Evolutionary conservation across 257 asterid species (phyloP), one percentile per base, ranked within the genome.

Genomic region (Paulownia fortunei): DNA sequence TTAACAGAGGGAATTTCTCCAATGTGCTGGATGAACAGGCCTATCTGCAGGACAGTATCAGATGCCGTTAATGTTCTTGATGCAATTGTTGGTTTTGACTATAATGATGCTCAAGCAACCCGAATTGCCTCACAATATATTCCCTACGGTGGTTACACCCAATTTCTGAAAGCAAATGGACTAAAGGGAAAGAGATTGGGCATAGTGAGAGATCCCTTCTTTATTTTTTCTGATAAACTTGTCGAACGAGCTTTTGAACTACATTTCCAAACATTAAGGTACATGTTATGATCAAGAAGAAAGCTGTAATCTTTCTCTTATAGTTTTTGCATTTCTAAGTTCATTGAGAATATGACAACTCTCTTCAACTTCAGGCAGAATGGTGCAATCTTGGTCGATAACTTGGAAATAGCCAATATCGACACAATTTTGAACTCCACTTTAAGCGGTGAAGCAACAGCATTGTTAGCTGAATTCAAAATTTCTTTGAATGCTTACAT

Each of bases 51-150:
- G 84, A 86, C 87, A 10, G 85, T 88, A 6, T 54, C 86, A 26
- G 92, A 88, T 11, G 87, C 90, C 1, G 90, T 84, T 36, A 49
- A 80, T 73, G 89, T 86, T 70, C 92, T 88, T 62, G 89, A 88
- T 78, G 87, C 77, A 12, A 84, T 86, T n/a, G 86, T 80, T 24
- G 90, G 92, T 56, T 88, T 44, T 19, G 92, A 88, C 63, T 64
- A 42, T 37, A 52, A 82, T 7, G 92, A 86, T 19, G 87, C 78
- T 9, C 52, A 32, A 24, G 82, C 85, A 27, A 86, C 92, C 12
- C 46, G 19, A 59, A 61, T 44, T 30, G 87, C 86, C 9, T 79
- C 84, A 1, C 69, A 78, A 44, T 81, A 77, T 67, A 82, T 86
- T 44, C 90, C 90, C 1, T 8, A 2, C 8, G 87, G 82, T 18